These are phyloP conservation scores for Aphanocladium album DNA, from an alignment of 2,329 filamentous ascomycete species.

Conservation along the genomic window DNA sequence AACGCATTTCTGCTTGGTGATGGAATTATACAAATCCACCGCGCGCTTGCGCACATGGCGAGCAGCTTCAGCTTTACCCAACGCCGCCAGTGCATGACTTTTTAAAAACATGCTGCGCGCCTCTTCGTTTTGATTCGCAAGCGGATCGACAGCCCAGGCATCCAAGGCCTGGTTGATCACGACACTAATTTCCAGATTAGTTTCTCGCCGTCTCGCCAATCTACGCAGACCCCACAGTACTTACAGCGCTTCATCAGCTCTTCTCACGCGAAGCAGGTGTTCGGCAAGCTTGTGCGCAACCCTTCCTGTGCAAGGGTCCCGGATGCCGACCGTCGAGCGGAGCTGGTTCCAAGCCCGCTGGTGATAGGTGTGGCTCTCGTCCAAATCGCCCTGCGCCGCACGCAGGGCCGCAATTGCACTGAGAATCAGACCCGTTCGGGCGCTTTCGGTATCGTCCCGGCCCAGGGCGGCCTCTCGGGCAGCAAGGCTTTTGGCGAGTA, in stretches of 20 bases:
- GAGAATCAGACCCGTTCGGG: slow-evolving; percentile 8
- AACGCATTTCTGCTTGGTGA: slow-evolving; percentile 7
- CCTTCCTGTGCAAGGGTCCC: slow-evolving; percentile 12
- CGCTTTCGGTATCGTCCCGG: slow-evolving; percentile 9
- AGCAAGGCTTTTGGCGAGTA: slow-evolving; percentile 9
- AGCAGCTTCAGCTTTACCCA: slow-evolving; percentile 11
- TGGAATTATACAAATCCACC: neutral
- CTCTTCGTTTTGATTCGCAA: slow-evolving; percentile 13
- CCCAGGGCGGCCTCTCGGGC: slow-evolving; percentile 7
- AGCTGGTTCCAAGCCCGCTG: slow-evolving; percentile 12
- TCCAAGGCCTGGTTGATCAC: slow-evolving; percentile 9
- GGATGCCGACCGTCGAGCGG: slow-evolving; percentile 8
- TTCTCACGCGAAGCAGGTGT: slow-evolving; percentile 2
- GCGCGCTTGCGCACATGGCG: slow-evolving; percentile 6
- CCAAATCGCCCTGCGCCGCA: neutral
- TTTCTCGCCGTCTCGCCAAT: neutral
- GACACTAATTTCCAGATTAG: neutral
- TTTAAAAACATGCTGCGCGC: slow-evolving; percentile 14
- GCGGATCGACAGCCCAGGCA: slow-evolving; percentile 11
- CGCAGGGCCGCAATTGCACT: slow-evolving; percentile 11
- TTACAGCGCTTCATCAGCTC: slow-evolving; percentile 12
- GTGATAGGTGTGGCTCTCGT: slow-evolving; percentile 10
- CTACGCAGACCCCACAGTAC: neutral
- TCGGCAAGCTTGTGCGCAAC: slow-evolving; percentile 13
- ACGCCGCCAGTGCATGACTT: slow-evolving; percentile 8